Conservation (phyloP, 164 flowering plant genomes). For the Berberis vulgaris region DNA sequence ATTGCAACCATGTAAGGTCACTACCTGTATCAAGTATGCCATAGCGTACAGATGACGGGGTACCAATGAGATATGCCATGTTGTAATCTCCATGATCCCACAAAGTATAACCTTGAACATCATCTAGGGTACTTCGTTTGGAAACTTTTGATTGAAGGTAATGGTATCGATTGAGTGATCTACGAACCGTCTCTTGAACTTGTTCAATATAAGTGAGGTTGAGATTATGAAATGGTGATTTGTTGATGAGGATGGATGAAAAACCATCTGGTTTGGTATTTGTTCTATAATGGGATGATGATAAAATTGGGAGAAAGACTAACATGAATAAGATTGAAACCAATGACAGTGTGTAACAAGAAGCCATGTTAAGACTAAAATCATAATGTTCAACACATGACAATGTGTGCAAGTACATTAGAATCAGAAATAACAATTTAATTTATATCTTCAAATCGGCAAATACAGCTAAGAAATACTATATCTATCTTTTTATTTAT, state of each 20-base stretch:
- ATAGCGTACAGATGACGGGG: not conserved
- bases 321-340: too few relatives aligned
- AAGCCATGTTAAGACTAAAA: too few relatives aligned
- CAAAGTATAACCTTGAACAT: not conserved
- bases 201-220: not conserved
- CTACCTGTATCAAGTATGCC: not conserved
- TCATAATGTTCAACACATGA: too few relatives aligned
- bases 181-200: not conserved
- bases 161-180: not conserved
- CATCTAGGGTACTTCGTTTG: not conserved
- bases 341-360: too few relatives aligned
- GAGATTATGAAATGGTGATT: not conserved
- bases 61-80: not conserved
- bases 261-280: not conserved
- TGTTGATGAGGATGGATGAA: not conserved
- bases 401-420: too few relatives aligned
- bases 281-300: not conserved
- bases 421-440: too few relatives aligned
- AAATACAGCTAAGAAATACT: too few relatives aligned
- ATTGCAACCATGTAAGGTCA: not conserved
- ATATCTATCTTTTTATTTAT: too few relatives aligned
- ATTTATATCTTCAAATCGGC: too few relatives aligned
- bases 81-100: not conserved
- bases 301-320: too few relatives aligned
- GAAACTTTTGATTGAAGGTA: not conserved